Base-by-base conservation (phyloP, 1,284 basidiomycete genomes). In the Papiliotrema laurentii region DNA sequence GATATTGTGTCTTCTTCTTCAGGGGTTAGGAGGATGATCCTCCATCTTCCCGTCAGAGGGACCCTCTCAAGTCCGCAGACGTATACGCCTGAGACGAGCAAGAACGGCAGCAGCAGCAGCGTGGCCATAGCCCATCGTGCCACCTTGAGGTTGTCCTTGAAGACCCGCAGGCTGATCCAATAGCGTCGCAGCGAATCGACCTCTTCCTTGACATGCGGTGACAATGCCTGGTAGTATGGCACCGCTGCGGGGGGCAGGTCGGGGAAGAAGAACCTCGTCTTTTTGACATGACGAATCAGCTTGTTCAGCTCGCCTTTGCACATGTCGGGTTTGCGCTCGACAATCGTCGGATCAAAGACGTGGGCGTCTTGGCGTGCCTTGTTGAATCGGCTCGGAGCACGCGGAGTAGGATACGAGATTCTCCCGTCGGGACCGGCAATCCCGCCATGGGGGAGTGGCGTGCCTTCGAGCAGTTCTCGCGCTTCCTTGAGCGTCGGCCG, bases 1-100 rank as follows among this genome's bases (percentile, higher is more conserved):
- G 87, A 82, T 34, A 94, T 87, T 18, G 83, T 81, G 40, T 91
- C 87, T 66, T 94, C 90, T 71, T 93, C 90, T 60, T 90, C 87
- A 0, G 89, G 87, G 1, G 89, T 91, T 9, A 94, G 79, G 13
- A 92, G 78, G 52, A 94, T 91, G 53, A 90, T 70, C 45, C 89
- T 79, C 86, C 85, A 88, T 58, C 89, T 78, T 55, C 89, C 89
- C 6, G 89, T 91, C 48, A 91, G 75, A 1, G 89, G 89, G 4
- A 88, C 89, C 58, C 81, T 76, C 68, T 93, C 89, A 45, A 88
- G 65, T 51, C 86, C 89, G 1, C 86, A 85, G 2, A 87, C 50
- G 51, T 89, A 83, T 1, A 85, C 87, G 1, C 81, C 77, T 76
- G 80, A 82, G 62, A 92, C 83, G n/a, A 91, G 68, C 13, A 80